phyloP scores from a whole-genome alignment of 352 stramenopile species.

The Globisporangium middletonii region DNA sequence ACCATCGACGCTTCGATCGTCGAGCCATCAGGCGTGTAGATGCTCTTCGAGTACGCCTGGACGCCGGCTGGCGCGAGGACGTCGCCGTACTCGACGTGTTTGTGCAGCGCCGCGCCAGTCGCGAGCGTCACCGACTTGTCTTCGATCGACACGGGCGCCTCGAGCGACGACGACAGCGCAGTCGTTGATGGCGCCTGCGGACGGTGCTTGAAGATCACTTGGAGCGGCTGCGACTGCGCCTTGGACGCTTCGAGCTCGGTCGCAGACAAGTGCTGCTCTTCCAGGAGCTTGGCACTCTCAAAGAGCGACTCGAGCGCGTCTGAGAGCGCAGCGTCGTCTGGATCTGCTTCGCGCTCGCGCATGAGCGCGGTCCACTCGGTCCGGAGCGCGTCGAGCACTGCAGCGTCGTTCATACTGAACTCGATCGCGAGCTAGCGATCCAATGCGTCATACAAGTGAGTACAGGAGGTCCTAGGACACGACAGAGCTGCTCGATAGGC shows the following conservation, averaged over 20 bases:
- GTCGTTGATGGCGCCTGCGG: conserved; percentile 32
- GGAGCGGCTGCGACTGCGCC: conserved; percentile 37
- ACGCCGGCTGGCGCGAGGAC: conserved; percentile 39
- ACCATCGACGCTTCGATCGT: conserved; percentile 61
- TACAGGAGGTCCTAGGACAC: neutral
- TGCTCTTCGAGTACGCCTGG: conserved; percentile 60
- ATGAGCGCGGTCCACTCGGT: conserved; percentile 38
- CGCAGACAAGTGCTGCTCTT: conserved; percentile 36
- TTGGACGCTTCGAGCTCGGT: conserved; percentile 26
- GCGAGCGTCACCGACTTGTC: conserved; percentile 38
- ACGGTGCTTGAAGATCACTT: conserved; percentile 84
- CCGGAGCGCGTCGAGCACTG: conserved; percentile 42
- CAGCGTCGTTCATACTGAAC: conserved; percentile 63
- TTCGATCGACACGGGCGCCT: conserved; percentile 6
- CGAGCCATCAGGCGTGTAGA: conserved; percentile 66
- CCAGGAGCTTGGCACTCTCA: conserved; percentile 36
- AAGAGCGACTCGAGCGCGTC: conserved; percentile 40
- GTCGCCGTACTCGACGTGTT: conserved; percentile 60
- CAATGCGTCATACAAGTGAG: neutral
- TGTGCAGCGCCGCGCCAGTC: conserved; percentile 35
- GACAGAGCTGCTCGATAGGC: no score
- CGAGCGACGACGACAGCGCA: conserved; percentile 2
- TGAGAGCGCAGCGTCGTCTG: conserved; percentile 30
- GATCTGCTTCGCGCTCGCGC: conserved; percentile 7
- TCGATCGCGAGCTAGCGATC: conserved; percentile 56